A percentile compares a stretch with the other conserved stretches of the same genome.
These are phyloP conservation scores for Annulohypoxylon truncatum DNA, from an alignment of 2,329 filamentous ascomycete genomes.

Conservation along the genomic window DNA sequence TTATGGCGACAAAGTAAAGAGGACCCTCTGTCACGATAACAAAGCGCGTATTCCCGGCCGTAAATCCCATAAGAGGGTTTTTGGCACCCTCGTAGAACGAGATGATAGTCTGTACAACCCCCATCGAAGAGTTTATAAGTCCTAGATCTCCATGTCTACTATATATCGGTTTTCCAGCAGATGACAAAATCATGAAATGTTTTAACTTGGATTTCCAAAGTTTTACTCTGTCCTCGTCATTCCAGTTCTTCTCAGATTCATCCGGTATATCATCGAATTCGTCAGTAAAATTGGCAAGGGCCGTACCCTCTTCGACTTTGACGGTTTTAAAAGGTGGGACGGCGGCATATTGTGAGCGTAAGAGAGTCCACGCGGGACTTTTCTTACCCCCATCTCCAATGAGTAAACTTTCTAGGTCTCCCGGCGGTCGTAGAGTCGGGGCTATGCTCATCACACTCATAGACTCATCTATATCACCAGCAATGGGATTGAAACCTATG, in stretches of 20 bases:
- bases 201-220: constrained; percentile 94
- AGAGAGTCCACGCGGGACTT: constrained; percentile 75
- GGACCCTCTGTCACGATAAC: constrained; percentile 87
- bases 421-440: constrained; percentile 70
- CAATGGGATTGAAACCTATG: constrained; percentile 45
- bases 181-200: constrained; percentile 96
- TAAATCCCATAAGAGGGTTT: constrained; percentile 84
- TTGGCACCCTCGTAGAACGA: constrained; percentile 90
- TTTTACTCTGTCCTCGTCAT: constrained; percentile 70
- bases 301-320: constrained; percentile 56
- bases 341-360: constrained; percentile 71
- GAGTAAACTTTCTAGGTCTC: constrained; percentile 85
- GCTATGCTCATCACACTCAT: constrained; percentile 75
- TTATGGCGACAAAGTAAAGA: constrained; percentile 93
- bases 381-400: constrained; percentile 74
- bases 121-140: constrained; percentile 92
- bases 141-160: constrained; percentile 92
- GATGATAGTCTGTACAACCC: constrained; percentile 95
- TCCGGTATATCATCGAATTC: constrained; percentile 84
- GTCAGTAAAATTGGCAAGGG: constrained; percentile 73
- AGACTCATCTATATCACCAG: constrained; percentile 68
- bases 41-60: constrained; percentile 86
- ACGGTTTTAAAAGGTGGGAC: constrained; percentile 70
- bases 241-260: constrained; percentile 55
- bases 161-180: constrained; percentile 96